Percentiles rank a stretch among this genome's conserved stretches.
phyloP scores from a whole-genome alignment of 495 filamentous ascomycete species.

The Hypoxylon fuscum region DNA sequence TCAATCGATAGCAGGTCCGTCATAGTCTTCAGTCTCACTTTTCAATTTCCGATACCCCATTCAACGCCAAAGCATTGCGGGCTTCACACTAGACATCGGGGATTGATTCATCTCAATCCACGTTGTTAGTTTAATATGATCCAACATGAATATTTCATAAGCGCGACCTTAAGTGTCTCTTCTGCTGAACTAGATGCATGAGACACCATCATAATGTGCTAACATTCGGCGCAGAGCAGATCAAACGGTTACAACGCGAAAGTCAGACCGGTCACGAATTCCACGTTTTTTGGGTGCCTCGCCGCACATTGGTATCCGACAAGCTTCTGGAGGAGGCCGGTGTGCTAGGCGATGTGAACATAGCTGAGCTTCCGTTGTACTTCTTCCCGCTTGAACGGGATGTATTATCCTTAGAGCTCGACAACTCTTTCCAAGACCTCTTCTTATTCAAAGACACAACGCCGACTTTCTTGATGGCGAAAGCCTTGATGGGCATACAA shows the following conservation, averaged over 20 bases:
- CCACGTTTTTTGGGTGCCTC: conserved; percentile 90
- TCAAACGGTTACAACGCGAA: conserved; percentile 85
- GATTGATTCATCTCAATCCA: conserved; percentile 27
- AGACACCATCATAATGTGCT: conserved; percentile 42
- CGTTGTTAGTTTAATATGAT: conserved; percentile 27
- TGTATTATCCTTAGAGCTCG: conserved; percentile 88
- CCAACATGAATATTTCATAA: conserved; percentile 35
- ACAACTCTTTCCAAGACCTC: conserved; percentile 84
- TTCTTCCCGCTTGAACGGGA: conserved; percentile 94
- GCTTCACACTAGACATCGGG: conserved; percentile 39
- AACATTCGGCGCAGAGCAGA: conserved; percentile 73
- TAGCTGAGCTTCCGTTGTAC: conserved; percentile 83
- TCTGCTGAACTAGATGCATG: conserved; percentile 1
- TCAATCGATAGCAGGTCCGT: conserved; percentile 88
- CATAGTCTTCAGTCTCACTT: conserved; percentile 6
- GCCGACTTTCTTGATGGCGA: conserved; percentile 83
- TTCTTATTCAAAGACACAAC: conserved; percentile 93
- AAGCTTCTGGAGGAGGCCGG: conserved; percentile 92
- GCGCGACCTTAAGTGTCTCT: conserved; percentile 29
- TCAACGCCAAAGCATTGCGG: conserved; percentile 29
- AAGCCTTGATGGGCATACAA: conserved; percentile 95
- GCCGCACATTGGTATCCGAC: conserved; percentile 90
- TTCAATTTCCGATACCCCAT: conserved; percentile 4
- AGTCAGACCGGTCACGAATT: conserved; percentile 92
- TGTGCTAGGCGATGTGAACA: conserved; percentile 89